Conservation (phyloP, 495 filamentous ascomycete genomes). For the Hypomontagnella submonticulosa region DNA sequence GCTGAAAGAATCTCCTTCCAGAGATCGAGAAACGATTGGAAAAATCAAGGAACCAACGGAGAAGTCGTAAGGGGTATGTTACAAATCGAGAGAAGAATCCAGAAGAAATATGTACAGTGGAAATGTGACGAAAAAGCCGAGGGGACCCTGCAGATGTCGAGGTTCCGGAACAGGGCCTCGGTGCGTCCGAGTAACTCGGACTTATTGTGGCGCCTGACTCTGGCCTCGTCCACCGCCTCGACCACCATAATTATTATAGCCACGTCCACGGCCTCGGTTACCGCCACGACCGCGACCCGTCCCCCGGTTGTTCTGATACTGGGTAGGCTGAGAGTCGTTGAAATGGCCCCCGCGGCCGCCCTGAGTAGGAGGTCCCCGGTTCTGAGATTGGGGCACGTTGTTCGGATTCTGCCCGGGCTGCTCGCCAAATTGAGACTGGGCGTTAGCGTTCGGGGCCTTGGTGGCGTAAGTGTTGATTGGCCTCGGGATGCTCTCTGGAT, state of each 20-base stretch:
- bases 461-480: constrained; percentile 65
- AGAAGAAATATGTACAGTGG: constrained; percentile 48
- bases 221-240: constrained; percentile 59
- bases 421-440: constrained; percentile 47
- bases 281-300: constrained; percentile 50
- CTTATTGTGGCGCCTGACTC: constrained; percentile 47
- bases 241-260: constrained; percentile 54
- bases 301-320: constrained; percentile 56
- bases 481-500: constrained; percentile 91
- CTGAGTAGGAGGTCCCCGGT: constrained; percentile 34
- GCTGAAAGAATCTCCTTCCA: constrained; percentile 35
- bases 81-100: constrained; percentile 48
- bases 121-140: constrained; percentile 25
- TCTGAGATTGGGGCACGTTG: constrained; percentile 29
- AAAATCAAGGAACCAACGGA: constrained; percentile 41
- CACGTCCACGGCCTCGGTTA: constrained; percentile 51
- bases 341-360: constrained; percentile 39
- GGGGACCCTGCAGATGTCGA: constrained; percentile 10
- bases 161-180: constrained; percentile 7
- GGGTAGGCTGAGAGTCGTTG: constrained; percentile 39
- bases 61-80: constrained; percentile 49
- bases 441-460: constrained; percentile 32
- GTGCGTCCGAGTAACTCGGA: constrained; percentile 22
- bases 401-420: constrained; percentile 33
- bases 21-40: constrained; percentile 38